Conservation (phyloP, 2,329 filamentous ascomycete species). For the Cladosporium sp. region DNA sequence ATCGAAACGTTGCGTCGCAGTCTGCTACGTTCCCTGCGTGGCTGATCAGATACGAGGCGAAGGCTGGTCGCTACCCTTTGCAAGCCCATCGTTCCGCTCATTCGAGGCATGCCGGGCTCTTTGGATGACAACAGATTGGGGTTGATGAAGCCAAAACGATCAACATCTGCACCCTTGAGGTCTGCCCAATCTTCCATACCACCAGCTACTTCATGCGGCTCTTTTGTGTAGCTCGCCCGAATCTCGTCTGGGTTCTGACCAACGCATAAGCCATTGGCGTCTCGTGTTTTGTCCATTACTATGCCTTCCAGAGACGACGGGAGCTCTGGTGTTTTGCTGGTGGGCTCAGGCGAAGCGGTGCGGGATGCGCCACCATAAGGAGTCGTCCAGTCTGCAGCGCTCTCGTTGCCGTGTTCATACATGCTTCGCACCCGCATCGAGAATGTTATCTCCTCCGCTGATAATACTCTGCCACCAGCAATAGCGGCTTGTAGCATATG, state of each 20-base stretch:
- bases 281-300: constrained; percentile 12
- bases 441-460: constrained; percentile 63
- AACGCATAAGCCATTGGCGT: neutral
- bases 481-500: constrained; percentile 40
- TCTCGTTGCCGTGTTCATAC: constrained; percentile 63
- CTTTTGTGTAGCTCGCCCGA: constrained; percentile 36
- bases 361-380: neutral
- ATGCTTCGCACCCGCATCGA: constrained; percentile 64
- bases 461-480: constrained; percentile 51
- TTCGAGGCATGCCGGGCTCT: constrained; percentile 23
- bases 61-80: constrained; percentile 63
- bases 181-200: constrained; percentile 67
- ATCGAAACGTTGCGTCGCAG: constrained; percentile 53
- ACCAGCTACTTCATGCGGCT: constrained; percentile 59
- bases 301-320: constrained; percentile 4
- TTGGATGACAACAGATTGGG: constrained; percentile 41
- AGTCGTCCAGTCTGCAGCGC: constrained; percentile 47
- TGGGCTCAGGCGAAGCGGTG: constrained; percentile 12
- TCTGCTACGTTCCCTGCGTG: constrained; percentile 53
- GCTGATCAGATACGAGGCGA: constrained; percentile 56
- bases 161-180: constrained; percentile 59
- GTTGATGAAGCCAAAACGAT: constrained; percentile 66
- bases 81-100: constrained; percentile 37
- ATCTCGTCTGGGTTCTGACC: constrained; percentile 6
- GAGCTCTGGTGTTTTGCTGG: constrained; percentile 20